These are phyloP conservation scores for Lecanosticta acicola DNA, from an alignment of 2,329 filamentous ascomycete species.

Conservation along the genomic window DNA sequence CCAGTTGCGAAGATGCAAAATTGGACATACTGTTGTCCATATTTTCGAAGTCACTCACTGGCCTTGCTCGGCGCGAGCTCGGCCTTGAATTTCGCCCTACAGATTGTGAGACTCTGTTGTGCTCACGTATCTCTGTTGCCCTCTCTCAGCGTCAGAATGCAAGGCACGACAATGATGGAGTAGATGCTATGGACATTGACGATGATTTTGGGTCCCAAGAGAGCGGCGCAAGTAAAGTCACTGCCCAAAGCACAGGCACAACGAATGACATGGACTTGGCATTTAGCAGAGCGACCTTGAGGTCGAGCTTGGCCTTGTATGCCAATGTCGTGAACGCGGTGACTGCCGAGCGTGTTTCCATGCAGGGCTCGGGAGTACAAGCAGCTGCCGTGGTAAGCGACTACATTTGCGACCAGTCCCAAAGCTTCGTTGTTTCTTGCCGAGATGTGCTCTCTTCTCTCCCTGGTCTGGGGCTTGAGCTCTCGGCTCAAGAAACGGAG, in stretches of 20 bases:
- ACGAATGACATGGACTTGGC: conserved; percentile 39
- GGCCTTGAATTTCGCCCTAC: neutral
- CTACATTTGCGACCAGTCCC: conserved; percentile 21
- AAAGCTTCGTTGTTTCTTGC: conserved; percentile 21
- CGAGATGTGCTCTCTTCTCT: conserved; percentile 22
- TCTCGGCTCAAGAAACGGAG: conserved; percentile 35
- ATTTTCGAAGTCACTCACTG: conserved; percentile 25
- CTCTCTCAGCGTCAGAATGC: conserved; percentile 8
- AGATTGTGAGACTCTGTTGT: conserved; percentile 20
- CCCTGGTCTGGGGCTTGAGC: conserved; percentile 19
- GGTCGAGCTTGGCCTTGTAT: conserved; percentile 22
- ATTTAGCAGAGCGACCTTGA: conserved; percentile 19
- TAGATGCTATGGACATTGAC: conserved; percentile 63
- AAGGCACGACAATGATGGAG: conserved; percentile 38
- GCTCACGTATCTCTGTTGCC: conserved; percentile 11
- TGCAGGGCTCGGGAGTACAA: neutral
- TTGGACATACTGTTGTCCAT: conserved; percentile 40
- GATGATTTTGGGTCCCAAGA: conserved; percentile 57
- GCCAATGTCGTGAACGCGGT: conserved; percentile 12
- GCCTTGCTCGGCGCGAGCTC: conserved; percentile 4
- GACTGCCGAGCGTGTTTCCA: neutral
- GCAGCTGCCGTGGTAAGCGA: conserved; percentile 16
- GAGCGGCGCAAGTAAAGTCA: conserved; percentile 41
- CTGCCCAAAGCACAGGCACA: conserved; percentile 35
- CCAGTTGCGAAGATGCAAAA: conserved; percentile 39